Base-by-base conservation (phyloP, 23 red algal species). In the Pyropia yezoensis region DNA sequence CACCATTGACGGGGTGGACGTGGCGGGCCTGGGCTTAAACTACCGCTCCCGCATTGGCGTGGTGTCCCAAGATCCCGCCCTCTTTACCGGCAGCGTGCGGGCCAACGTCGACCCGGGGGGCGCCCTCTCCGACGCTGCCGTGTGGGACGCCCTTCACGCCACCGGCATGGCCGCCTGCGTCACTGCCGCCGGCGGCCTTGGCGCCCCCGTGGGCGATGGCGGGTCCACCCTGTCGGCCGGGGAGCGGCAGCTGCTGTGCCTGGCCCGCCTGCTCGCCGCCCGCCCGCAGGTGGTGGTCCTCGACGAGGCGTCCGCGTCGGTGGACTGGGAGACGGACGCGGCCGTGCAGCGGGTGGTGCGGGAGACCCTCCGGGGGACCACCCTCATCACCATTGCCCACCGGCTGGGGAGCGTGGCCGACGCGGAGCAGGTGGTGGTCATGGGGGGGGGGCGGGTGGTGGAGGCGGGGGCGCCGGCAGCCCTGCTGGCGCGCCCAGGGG, bases 321-420 rank as follows among this genome's bases (percentile, higher is more conserved):
- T 90, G 5, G 86, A 87, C 59, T 67, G 74, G 49, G 62, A 50
- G 22, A 91, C 86, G 1, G 94, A 98, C 66, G 57, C 34, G 33
- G 29, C 49, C 18, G 83, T 91, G 22, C 94, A 91, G 73, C 54
- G 59, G 29, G 88, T 70, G 21, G 65, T 98, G 3, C 71, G 94
- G 34, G 49, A 60, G 39, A 28, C 75, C 24, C 69, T 91, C 26
- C 8, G 24, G n/a, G 76, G 63, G 11, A 52, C 65, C 8, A 91
- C 87, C 7, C 65, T 89, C 15, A 53, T 98, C 52, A 89, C 78
- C 0, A 89, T 98, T 26, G 94, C 94, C 1, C 94, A 98, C 69
- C 85, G 94, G 12, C 59, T 98, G 18, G 70, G 60, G 14, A 98
- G 86, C 12, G 67, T 91, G 9, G 75, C 71, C 27, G 67, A 65